Evolutionary conservation across 352 stramenopile species (phyloP).

Genomic region (Phytophthora sp.): DNA sequence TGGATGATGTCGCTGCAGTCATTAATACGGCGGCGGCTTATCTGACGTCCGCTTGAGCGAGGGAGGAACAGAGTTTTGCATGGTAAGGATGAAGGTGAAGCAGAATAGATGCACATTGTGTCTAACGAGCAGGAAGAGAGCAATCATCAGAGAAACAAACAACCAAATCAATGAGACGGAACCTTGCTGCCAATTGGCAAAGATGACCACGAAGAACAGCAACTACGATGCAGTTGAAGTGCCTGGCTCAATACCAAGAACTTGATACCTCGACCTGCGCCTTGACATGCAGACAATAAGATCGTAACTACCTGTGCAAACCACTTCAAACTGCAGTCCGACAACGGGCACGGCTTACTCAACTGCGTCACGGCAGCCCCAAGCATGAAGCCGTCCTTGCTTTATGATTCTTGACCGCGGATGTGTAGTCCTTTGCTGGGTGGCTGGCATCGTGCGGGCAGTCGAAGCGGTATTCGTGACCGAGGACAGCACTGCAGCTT

Average conservation of each 20-base stretch:
- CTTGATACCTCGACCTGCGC: too few relatives aligned
- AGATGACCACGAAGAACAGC: too few relatives aligned
- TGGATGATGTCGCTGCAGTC: conserved; percentile 27
- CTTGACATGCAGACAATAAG: too few relatives aligned
- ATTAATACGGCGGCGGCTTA: conserved; percentile 41
- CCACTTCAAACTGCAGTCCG: too few relatives aligned
- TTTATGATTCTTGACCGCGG: neutral
- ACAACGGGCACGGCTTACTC: neutral
- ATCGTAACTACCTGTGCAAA: too few relatives aligned
- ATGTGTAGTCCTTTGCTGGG: neutral
- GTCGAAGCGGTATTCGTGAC: too few relatives aligned
- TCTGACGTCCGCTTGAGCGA: conserved; percentile 20
- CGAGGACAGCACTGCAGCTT: neutral
- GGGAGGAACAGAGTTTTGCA: too few relatives aligned
- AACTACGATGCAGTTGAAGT: too few relatives aligned
- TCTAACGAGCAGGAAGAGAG: neutral
- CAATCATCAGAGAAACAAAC: neutral
- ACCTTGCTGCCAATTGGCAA: too few relatives aligned
- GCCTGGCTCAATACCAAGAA: too few relatives aligned
- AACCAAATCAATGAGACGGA: too few relatives aligned
- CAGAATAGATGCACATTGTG: conserved; percentile 1
- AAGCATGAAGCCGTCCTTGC: neutral
- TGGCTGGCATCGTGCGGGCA: neutral
- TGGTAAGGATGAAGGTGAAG: neutral
- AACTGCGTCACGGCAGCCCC: neutral